A percentile compares a stretch with the other conserved stretches of the same genome.
These are phyloP conservation scores for Vaccinium darrowii DNA, from an alignment of 148 eudicot genomes.

Conservation along the genomic window DNA sequence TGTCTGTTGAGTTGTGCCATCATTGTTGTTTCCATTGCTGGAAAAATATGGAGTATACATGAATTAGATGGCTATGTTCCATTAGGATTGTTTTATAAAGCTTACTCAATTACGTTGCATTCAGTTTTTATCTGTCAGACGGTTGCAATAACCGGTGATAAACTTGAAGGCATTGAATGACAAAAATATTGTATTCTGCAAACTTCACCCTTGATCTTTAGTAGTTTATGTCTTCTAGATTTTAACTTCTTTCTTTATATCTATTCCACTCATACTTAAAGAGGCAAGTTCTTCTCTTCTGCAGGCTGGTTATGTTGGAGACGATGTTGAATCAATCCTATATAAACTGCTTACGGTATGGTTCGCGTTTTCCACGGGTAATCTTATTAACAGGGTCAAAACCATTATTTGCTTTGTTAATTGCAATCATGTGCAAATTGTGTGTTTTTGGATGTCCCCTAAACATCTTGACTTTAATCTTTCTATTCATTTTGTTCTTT, in stretches of 20 bases:
- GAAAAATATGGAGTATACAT: background rate
- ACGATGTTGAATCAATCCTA: conserved; percentile 93
- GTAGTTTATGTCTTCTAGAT: background rate
- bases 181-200: background rate
- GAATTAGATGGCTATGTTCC: background rate
- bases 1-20: background rate
- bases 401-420: background rate
- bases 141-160: background rate
- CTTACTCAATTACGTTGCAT: background rate
- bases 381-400: background rate
- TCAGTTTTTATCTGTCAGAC: background rate
- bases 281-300: conserved; percentile 21
- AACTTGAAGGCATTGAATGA: conserved; percentile 4
- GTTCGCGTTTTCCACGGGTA: conserved; percentile 14
- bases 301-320: conserved; percentile 98
- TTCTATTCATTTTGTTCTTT: background rate
- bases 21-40: background rate
- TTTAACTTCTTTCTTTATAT: background rate
- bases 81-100: background rate
- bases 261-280: background rate
- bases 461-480: background rate
- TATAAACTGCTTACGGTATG: conserved; percentile 76
- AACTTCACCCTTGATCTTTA: background rate
- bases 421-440: background rate
- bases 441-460: background rate